Evolutionary conservation across 371 early-diverging fungal species (phyloP), one percentile per base, ranked within the genome.

Genomic region (Circinella minor): DNA sequence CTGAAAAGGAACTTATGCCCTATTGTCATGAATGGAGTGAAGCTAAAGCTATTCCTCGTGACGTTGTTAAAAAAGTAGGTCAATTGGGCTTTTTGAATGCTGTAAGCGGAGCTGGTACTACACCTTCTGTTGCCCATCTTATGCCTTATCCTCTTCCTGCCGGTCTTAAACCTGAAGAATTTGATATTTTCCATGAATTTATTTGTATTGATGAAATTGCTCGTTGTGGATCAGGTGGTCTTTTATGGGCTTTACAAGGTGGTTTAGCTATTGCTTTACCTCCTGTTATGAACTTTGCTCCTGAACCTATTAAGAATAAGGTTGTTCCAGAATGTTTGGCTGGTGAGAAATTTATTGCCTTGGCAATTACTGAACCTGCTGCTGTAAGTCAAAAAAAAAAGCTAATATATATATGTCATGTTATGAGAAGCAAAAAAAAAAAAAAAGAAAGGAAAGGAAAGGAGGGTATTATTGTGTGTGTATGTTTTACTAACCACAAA

Each of bases 11-110:
- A 71, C 82, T 95, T 61, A 93, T 90, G 84, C 94, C 95, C 15
- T 90, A 82, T 79, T 86, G 88, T 67, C 89, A 90, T 71, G 92
- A 94, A 74, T 95, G 95, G 95, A 94, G 94, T 68, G 95, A 96
- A 77, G 89, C 87, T 61, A 94, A 94, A 75, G 78, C 85, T 46
- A 86, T 94, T 60, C 94, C 95, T 34, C 86, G 81, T 55, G 77
- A 77, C 36, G 74, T 94, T 13, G 91, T 91, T 70, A 81, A 82
- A 67, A 88, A 91, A 70, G 89, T 88, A 20, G 95, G 88, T 55
- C 75, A 90, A 68, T 77, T 86, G 36, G 95, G 96, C 70, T 80
- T 94, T 47, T 85, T 94, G 65, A 38, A 20, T 27, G 86, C 87
- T 14, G 85, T 77, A 11, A 80, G 91, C 7, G 87, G 86, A 55